Conservation (phyloP, 2,329 filamentous ascomycete genomes). For the Exophiala bonariae region DNA sequence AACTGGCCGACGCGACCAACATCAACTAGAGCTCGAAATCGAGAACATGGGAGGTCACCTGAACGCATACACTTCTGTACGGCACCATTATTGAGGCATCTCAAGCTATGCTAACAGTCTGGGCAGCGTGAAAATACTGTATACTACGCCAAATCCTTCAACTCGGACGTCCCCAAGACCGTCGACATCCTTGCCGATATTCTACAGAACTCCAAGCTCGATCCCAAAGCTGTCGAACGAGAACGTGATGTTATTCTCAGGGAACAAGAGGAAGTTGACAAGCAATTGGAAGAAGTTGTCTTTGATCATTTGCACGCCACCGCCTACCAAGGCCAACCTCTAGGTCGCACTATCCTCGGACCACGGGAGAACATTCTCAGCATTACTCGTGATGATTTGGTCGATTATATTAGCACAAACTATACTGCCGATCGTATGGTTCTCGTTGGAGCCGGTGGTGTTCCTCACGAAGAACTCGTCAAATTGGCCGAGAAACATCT, state of each 20-base stretch:
- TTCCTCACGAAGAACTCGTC: constrained; percentile 92
- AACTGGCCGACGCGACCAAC: constrained; percentile 89
- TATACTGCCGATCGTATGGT: constrained; percentile 99
- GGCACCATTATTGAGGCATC: constrained; percentile 34
- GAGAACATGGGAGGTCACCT: constrained; percentile 99
- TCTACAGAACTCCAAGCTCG: constrained; percentile 98
- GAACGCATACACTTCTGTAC: constrained; percentile 98
- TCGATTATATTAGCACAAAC: constrained; percentile 98
- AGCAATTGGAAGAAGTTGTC: constrained; percentile 98
- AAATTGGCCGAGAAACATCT: constrained; percentile 98
- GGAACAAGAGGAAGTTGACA: constrained; percentile 99
- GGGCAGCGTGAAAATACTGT: constrained; percentile 94
- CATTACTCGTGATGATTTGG: constrained; percentile 87
- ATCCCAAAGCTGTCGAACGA: constrained; percentile 87
- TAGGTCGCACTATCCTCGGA: constrained; percentile 96
- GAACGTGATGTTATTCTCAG: constrained; percentile 98
- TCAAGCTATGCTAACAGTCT: constrained; percentile 18
- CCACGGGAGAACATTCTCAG: constrained; percentile 97
- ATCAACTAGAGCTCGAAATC: constrained; percentile 98
- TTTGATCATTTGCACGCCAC: constrained; percentile 99
- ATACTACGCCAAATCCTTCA: constrained; percentile 99
- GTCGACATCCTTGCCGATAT: constrained; percentile 99
- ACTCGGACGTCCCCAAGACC: constrained; percentile 91
- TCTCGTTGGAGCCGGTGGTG: constrained; percentile 88
- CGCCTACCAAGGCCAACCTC: constrained; percentile 92